Conservation (phyloP, 2,329 filamentous ascomycete genomes). For the Aspergillus sp. region DNA sequence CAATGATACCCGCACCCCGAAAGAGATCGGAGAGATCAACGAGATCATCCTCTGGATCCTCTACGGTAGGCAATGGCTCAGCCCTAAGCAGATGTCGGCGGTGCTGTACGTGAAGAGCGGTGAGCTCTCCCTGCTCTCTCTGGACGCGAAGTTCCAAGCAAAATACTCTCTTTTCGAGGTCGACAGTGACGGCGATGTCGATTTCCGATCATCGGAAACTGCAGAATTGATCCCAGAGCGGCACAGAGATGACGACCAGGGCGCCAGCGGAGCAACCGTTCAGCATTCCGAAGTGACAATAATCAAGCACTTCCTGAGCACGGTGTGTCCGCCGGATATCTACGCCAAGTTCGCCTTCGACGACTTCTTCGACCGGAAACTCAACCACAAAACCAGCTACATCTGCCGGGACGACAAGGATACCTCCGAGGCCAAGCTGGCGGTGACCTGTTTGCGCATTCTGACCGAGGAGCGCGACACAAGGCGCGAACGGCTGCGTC, state of each 20-base stretch:
- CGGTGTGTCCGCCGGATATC: constrained; percentile 15
- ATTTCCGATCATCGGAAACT: constrained; percentile 12
- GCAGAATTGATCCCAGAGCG: constrained; percentile 6
- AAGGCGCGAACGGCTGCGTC: constrained; percentile 4
- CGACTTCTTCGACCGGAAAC: constrained; percentile 14
- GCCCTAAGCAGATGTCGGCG: constrained; percentile 11
- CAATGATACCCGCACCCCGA: constrained; percentile 12
- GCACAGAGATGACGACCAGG: neutral
- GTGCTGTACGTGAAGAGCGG: constrained; percentile 14
- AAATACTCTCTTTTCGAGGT: constrained; percentile 14
- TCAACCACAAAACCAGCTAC: constrained; percentile 8
- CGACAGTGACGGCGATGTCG: constrained; percentile 11
- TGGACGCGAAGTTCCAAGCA: constrained; percentile 12
- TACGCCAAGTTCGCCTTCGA: constrained; percentile 18
- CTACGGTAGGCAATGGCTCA: constrained; percentile 10
- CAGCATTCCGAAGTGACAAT: constrained; percentile 13
- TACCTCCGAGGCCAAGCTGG: constrained; percentile 10
- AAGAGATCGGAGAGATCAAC: constrained; percentile 21
- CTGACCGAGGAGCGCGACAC: constrained; percentile 8
- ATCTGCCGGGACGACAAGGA: constrained; percentile 17
- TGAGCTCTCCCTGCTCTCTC: constrained; percentile 14
- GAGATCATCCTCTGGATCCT: constrained; percentile 19
- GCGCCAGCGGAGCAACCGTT: neutral
- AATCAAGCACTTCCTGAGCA: constrained; percentile 15
- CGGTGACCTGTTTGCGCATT: constrained; percentile 9